Evolutionary conservation across 78 protist genomes (phyloP), one percentile per base, ranked within the genome.

Genomic region (Goniomonas avonlea): DNA sequence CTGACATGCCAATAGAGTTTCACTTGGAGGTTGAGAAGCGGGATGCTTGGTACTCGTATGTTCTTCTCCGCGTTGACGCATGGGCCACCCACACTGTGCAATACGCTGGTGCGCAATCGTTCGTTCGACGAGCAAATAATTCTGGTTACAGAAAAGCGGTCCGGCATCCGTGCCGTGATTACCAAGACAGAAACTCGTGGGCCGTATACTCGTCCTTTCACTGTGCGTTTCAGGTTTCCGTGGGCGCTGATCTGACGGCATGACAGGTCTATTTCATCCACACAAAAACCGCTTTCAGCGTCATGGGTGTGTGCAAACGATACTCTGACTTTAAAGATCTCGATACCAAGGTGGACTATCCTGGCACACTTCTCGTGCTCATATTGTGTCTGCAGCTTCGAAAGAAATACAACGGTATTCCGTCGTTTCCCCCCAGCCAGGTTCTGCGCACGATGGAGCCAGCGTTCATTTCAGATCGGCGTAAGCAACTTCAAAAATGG

Each of bases 241-340:
- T n/a, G n/a, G n/a, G n/a, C n/a, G n/a, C n/a, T n/a, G n/a, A n/a
- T n/a, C n/a, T n/a, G n/a, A n/a, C n/a, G n/a, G n/a, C n/a, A n/a
- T n/a, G n/a, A n/a, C n/a, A n/a, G n/a, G n/a, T n/a, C n/a, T 63
- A 63, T 25, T 63, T 63, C n/a, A 27, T 63, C 25, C 71, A 63
- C 71, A 63, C 71, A 17, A 63, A 63, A 27, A 63, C 71, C 17
- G 71, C 71, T 1, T 63, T 63, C 71, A 63, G 71, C 15, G 71
- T 63, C 50, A 63, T 37, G 45, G 71, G 71, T 7, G 71, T 63
- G 4, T 63, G 37, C 45, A 63, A 63, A 37, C 71, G 71, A 21
- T 63, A 37, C 71, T 37, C 47, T 9, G 71, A 63, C 8, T 63
- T 63, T 43, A 63, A 63, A 25, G 71, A 63, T 21, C 15, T 63